phyloP scores from a whole-genome alignment of 169 alveolate species.

The Miamiensis avidus region DNA sequence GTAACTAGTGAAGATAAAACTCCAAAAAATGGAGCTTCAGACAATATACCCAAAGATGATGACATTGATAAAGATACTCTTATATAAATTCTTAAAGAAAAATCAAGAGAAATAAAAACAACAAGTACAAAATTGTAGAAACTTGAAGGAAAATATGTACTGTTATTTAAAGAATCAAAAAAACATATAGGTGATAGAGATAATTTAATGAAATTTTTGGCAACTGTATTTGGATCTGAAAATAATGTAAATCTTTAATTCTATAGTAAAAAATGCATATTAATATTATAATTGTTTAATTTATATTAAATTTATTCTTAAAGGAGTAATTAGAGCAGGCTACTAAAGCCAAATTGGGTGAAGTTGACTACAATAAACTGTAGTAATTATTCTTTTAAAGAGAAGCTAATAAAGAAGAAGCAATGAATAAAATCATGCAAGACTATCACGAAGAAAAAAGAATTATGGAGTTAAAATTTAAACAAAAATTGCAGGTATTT shows the following conservation, averaged over 20 bases:
- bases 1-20: too few species aligned
- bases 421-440: conserved; percentile 5
- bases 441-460: background rate
- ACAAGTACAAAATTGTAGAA: conserved; percentile 27
- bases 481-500: conserved; percentile 4
- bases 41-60: conserved; percentile 13
- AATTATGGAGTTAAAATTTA: background rate
- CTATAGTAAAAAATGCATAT: background rate
- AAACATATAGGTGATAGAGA: conserved; percentile 25
- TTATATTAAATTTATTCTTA: background rate
- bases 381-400: too few species aligned
- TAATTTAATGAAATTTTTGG: background rate
- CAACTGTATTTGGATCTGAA: background rate
- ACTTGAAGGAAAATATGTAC: conserved; percentile 33
- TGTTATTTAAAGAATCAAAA: conserved; percentile 34
- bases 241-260: background rate
- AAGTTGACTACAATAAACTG: conserved; percentile 1
- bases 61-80: conserved; percentile 29
- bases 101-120: conserved; percentile 30
- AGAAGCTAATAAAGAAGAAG: background rate
- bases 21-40: too few species aligned
- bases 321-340: background rate
- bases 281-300: too few species aligned
- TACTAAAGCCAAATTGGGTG: background rate
- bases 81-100: conserved; percentile 22